phyloP scores from a whole-genome alignment of 2,329 filamentous ascomycete genomes.

The Exserohilum turcica region DNA sequence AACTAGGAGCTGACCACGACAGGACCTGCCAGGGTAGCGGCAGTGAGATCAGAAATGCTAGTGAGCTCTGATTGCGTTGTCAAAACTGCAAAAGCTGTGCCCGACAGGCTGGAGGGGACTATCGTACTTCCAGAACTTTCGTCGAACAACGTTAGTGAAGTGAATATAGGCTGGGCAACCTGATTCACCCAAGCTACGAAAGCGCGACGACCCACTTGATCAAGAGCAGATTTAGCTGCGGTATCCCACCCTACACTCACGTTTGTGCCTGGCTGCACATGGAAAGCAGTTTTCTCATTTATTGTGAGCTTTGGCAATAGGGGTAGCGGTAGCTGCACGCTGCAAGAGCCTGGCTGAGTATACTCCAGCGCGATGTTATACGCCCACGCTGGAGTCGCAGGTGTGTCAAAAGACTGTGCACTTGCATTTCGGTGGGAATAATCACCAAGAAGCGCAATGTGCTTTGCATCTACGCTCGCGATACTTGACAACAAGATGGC shows the following conservation, averaged over 20 bases:
- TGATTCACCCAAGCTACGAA: constrained; percentile 6
- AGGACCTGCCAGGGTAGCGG: constrained; percentile 7
- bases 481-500: constrained; percentile 9
- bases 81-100: constrained; percentile 9
- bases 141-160: neutral
- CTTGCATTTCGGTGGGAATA: constrained; percentile 3
- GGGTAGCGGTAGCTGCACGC: constrained; percentile 6
- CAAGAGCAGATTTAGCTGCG: neutral
- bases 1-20: constrained; percentile 5
- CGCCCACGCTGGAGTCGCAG: constrained; percentile 6
- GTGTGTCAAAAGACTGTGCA: constrained; percentile 8
- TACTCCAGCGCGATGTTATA: constrained; percentile 8
- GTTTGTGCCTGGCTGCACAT: neutral
- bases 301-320: constrained; percentile 6
- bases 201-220: neutral
- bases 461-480: constrained; percentile 7
- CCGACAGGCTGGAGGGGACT: constrained; percentile 2
- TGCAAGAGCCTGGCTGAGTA: constrained; percentile 5
- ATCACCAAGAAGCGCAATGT: constrained; percentile 5
- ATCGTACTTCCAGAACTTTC: neutral
- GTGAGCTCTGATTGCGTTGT: constrained; percentile 2
- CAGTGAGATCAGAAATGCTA: constrained; percentile 2
- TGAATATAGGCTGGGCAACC: constrained; percentile 3
- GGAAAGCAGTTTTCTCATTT: neutral
- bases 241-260: constrained; percentile 1